phyloP scores from a whole-genome alignment of 176 grass and related monocot species.

The Cenchrus fungigraminus region DNA sequence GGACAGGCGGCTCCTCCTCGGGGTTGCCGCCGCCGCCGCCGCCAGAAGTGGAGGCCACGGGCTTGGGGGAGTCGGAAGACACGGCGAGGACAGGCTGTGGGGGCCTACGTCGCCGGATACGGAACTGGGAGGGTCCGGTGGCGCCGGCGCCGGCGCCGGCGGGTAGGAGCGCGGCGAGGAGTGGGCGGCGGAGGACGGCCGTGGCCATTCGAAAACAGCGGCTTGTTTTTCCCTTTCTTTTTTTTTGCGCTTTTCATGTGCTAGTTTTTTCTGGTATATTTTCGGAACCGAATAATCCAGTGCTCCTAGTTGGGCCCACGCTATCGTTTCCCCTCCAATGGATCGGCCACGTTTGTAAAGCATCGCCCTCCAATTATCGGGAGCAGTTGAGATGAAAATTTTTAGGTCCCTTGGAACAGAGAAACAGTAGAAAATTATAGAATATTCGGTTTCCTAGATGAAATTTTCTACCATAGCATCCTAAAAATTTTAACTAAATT shows the following conservation, averaged over 20 bases:
- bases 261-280: background rate
- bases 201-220: constrained; percentile 57
- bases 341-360: background rate
- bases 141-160: constrained; percentile 13
- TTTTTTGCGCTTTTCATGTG: rapidly evolving
- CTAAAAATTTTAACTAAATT: too few relatives aligned
- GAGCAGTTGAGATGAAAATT: too few relatives aligned
- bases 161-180: constrained; percentile 21
- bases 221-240: background rate
- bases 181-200: constrained; percentile 45
- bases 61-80: constrained; percentile 33
- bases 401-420: too few relatives aligned
- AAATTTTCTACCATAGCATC: too few relatives aligned
- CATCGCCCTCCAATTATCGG: too few relatives aligned
- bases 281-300: background rate
- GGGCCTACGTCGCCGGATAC: background rate
- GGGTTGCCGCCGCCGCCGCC: constrained; percentile 4
- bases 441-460: too few relatives aligned
- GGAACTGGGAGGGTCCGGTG: background rate
- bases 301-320: constrained; percentile 24
- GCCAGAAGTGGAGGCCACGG: constrained; percentile 17
- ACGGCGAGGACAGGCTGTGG: background rate
- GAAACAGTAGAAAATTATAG: too few relatives aligned
- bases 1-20: constrained; percentile 29
- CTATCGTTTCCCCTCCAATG: constrained; percentile 55